Evolutionary conservation across 2,329 filamentous ascomycete species (phyloP).

Genomic region (Exophiala sp.): DNA sequence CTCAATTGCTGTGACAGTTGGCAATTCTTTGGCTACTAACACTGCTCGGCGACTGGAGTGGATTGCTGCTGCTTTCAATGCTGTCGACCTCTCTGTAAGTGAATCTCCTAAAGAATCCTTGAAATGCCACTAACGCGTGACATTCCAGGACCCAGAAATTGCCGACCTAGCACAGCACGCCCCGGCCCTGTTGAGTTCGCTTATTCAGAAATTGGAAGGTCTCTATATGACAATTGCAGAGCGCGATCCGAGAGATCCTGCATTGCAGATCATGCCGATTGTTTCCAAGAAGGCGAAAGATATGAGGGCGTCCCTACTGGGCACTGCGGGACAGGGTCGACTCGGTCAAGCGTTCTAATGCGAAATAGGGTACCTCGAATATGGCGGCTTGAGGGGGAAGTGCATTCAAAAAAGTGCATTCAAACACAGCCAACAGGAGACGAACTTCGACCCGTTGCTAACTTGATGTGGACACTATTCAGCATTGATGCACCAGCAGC

Average conservation of each 20-base stretch:
- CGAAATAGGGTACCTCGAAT: too few relatives aligned
- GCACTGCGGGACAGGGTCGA: not conserved
- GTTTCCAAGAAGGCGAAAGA: constrained; percentile 42
- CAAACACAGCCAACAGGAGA: not conserved
- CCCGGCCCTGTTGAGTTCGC: constrained; percentile 27
- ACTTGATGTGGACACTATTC: too few relatives aligned
- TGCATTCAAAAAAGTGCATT: not conserved
- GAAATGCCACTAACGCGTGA: constrained; percentile 7
- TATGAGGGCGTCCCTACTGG: constrained; percentile 17
- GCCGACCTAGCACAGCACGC: constrained; percentile 26
- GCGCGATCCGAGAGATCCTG: constrained; percentile 46
- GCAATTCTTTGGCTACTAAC: constrained; percentile 50
- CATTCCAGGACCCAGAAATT: constrained; percentile 28
- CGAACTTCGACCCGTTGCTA: too few relatives aligned
- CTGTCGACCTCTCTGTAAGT: constrained; percentile 50
- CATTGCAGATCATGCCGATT: constrained; percentile 47
- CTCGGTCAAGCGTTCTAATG: not conserved
- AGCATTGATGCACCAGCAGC: too few relatives aligned
- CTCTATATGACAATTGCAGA: constrained; percentile 49
- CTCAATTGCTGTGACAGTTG: constrained; percentile 58
- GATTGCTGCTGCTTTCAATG: constrained; percentile 51
- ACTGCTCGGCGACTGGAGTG: constrained; percentile 52
- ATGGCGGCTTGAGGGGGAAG: not conserved
- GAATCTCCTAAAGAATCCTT: not conserved
- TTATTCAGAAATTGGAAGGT: constrained; percentile 51